These are phyloP conservation scores for Mentha longifolia DNA, from an alignment of 257 asterid genomes.

Conservation along the genomic window DNA sequence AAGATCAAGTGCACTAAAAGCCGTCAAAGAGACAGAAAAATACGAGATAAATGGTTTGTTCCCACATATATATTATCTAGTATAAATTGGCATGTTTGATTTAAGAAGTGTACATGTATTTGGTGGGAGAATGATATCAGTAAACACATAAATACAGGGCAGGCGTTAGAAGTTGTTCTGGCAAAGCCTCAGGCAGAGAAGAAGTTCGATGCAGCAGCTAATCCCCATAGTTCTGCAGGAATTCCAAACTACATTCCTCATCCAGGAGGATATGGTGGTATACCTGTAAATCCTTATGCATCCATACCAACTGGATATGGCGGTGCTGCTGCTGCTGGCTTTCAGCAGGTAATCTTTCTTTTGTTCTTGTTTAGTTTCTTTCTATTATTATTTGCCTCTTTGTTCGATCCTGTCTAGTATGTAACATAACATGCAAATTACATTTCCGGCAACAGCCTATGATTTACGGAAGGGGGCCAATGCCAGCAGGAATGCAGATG, in stretches of 20 bases:
- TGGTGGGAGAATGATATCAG: conserved; percentile 18
- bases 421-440: not conserved
- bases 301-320: conserved; percentile 72
- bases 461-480: conserved; percentile 96
- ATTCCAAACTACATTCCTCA: conserved; percentile 75
- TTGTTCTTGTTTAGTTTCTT: not conserved
- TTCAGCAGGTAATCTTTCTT: conserved; percentile 68
- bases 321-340: conserved; percentile 71
- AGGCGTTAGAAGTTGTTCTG: conserved; percentile 79
- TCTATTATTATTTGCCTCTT: not conserved
- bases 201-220: conserved; percentile 62
- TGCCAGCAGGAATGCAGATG: conserved; percentile 99
- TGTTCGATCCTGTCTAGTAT: conserved; percentile 17
- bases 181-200: conserved; percentile 96
- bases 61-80: conserved; percentile 17
- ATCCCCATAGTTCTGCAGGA: conserved; percentile 58
- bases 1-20: conserved; percentile 90
- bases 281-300: conserved; percentile 78
- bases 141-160: conserved; percentile 57
- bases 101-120: conserved; percentile 6
- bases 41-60: conserved; percentile 81
- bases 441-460: conserved; percentile 77
- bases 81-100: not conserved
- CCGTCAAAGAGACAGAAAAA: conserved; percentile 80
- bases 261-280: conserved; percentile 86